Percentiles rank a stretch among this genome's conserved stretches.
Evolutionary conservation across 75 land plant species (phyloP).

Genomic region (Cupressus sempervirens): DNA sequence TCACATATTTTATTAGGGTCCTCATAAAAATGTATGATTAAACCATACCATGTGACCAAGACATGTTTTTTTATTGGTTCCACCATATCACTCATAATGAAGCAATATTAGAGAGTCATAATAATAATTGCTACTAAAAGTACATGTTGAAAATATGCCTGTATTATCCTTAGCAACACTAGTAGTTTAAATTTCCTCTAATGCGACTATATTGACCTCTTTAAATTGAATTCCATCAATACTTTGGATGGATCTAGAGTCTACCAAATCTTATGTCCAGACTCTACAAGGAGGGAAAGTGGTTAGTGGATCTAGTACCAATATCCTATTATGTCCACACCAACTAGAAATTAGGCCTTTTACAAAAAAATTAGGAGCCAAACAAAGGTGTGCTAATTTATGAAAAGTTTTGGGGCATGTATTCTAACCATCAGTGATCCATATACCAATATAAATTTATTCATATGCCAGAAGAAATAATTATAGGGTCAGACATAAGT

Average conservation of each 20-base stretch:
- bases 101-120: conserved; percentile 22
- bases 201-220: conserved; percentile 37
- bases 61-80: no score
- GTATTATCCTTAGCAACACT: conserved; percentile 30
- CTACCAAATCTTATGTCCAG: conserved; percentile 52
- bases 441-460: conserved; percentile 80
- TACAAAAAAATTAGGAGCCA: conserved; percentile 89
- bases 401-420: conserved; percentile 96
- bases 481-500: conserved; percentile 95
- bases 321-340: conserved; percentile 74
- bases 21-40: conserved; percentile 10
- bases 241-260: conserved; percentile 27
- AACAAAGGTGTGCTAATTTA: conserved; percentile 55
- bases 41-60: conserved; percentile 14
- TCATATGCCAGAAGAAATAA: conserved; percentile 90
- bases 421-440: conserved; percentile 84
- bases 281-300: conserved; percentile 62
- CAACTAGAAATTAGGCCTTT: conserved; percentile 85
- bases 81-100: not conserved
- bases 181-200: conserved; percentile 21
- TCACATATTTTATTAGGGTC: conserved; percentile 36
- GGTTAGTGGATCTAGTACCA: conserved; percentile 64
- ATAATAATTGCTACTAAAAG: conserved; percentile 27
- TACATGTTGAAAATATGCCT: conserved; percentile 16
- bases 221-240: conserved; percentile 29